A percentile compares a stretch with the other conserved stretches of the same genome.
phyloP scores from a whole-genome alignment of 768 basidiomycete species.

The Boletus rubroflammeus region DNA sequence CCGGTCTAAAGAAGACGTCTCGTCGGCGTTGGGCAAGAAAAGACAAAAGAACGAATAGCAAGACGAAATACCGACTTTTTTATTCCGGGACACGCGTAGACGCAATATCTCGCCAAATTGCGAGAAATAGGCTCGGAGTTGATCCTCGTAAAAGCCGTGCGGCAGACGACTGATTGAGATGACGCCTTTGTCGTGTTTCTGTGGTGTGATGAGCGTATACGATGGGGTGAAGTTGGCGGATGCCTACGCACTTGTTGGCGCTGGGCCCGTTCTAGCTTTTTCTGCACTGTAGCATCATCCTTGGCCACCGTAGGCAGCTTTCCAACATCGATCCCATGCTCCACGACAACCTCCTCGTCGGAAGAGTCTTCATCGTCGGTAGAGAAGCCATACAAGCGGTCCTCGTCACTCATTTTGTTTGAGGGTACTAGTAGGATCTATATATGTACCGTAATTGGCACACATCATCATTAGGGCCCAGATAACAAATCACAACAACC shows the following conservation, averaged over 20 bases:
- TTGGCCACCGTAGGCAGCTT: conserved; percentile 85
- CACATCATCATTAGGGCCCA: not conserved
- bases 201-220: not conserved
- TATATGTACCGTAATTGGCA: not conserved
- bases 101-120: conserved; percentile 93
- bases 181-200: conserved; percentile 74
- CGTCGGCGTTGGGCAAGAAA: not conserved
- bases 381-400: conserved; percentile 68
- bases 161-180: conserved; percentile 89
- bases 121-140: conserved; percentile 87
- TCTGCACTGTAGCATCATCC: conserved; percentile 77
- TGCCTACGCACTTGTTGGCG: conserved; percentile 56
- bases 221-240: not conserved
- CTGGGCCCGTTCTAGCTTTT: conserved; percentile 57
- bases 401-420: conserved; percentile 33
- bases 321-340: conserved; percentile 60
- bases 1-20: conserved; percentile 61
- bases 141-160: conserved; percentile 96
- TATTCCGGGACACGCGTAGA: conserved; percentile 87
- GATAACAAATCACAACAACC: conserved; percentile 23
- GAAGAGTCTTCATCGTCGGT: conserved; percentile 75
- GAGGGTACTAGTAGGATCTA: not conserved
- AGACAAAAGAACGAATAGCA: not conserved
- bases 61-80: conserved; percentile 55
- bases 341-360: conserved; percentile 65